Evolutionary conservation across 129 eudicot species (phyloP).

Genomic region (Helianthus tuberosus): DNA sequence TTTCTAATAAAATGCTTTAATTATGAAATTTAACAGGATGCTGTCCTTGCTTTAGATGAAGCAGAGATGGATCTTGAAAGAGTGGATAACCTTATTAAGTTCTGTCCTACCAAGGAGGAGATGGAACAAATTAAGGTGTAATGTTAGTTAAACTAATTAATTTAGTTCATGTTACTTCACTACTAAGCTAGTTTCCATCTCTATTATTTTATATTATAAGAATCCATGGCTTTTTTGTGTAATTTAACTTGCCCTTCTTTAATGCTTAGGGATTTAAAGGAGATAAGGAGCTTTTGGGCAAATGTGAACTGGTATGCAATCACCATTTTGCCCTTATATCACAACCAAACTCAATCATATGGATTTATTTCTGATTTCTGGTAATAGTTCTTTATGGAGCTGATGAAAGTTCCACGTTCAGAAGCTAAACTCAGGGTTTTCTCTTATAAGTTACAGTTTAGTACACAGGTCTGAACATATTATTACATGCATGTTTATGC

Average conservation of each 20-base stretch:
- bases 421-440: constrained; percentile 86
- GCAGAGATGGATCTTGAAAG: constrained; percentile 82
- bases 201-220: not conserved
- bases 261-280: constrained; percentile 77
- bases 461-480: constrained; percentile 58
- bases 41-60: constrained; percentile 89
- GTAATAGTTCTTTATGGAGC: constrained; percentile 77
- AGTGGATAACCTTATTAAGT: constrained; percentile 93
- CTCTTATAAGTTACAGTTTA: constrained; percentile 83
- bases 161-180: not conserved
- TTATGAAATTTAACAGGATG: constrained; percentile 48
- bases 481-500: constrained; percentile 11
- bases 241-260: constrained; percentile 25
- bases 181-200: not conserved
- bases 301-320: constrained; percentile 78
- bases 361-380: constrained; percentile 17
- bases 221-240: constrained; percentile 14
- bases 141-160: constrained; percentile 9
- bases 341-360: constrained; percentile 6
- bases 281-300: constrained; percentile 67
- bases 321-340: constrained; percentile 14
- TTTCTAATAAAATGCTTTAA: constrained; percentile 1
- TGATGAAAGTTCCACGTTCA: constrained; percentile 88
- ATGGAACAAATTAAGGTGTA: constrained; percentile 87
- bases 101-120: constrained; percentile 99